Evolutionary conservation across 2,329 filamentous ascomycete genomes (phyloP).

Genomic region (Beauveria asiatica): DNA sequence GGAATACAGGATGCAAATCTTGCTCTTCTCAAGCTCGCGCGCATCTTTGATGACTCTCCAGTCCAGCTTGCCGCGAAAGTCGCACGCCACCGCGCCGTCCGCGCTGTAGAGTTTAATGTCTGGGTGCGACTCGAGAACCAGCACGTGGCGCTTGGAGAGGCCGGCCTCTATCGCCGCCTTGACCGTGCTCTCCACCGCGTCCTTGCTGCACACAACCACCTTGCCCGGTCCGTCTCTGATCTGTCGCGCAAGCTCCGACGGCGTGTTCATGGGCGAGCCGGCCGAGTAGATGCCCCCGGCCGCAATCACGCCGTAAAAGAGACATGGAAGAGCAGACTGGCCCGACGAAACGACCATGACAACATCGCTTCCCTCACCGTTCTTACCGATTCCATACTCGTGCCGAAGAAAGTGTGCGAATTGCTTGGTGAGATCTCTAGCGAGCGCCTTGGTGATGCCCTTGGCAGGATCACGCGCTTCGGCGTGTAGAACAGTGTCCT

Average conservation of each 20-base stretch:
- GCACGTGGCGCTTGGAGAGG: constrained; percentile 35
- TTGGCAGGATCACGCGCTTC: constrained; percentile 49
- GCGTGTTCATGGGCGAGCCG: constrained; percentile 41
- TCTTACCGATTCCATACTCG: constrained; percentile 41
- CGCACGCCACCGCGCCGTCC: constrained; percentile 18
- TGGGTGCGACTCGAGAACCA: constrained; percentile 38
- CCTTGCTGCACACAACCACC: constrained; percentile 37
- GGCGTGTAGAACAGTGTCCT: constrained; percentile 45
- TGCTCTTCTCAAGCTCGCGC: constrained; percentile 30
- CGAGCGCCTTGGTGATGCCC: constrained; percentile 42
- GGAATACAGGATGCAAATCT: constrained; percentile 37
- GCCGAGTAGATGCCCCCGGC: constrained; percentile 52
- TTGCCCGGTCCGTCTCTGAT: constrained; percentile 26
- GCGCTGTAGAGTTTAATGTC: constrained; percentile 19
- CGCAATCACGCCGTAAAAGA: constrained; percentile 49
- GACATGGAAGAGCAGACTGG: constrained; percentile 42
- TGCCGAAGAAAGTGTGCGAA: constrained; percentile 47
- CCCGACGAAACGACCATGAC: constrained; percentile 49
- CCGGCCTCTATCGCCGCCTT: constrained; percentile 40
- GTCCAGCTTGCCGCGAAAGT: constrained; percentile 29
- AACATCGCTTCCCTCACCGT: constrained; percentile 41
- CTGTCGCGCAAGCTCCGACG: constrained; percentile 41
- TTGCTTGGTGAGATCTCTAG: constrained; percentile 39
- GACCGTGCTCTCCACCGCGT: constrained; percentile 36
- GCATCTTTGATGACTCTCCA: constrained; percentile 48